Evolutionary conservation across 2,329 filamentous ascomycete genomes (phyloP).

Genomic region (Colletotrichum neosansevieriae): DNA sequence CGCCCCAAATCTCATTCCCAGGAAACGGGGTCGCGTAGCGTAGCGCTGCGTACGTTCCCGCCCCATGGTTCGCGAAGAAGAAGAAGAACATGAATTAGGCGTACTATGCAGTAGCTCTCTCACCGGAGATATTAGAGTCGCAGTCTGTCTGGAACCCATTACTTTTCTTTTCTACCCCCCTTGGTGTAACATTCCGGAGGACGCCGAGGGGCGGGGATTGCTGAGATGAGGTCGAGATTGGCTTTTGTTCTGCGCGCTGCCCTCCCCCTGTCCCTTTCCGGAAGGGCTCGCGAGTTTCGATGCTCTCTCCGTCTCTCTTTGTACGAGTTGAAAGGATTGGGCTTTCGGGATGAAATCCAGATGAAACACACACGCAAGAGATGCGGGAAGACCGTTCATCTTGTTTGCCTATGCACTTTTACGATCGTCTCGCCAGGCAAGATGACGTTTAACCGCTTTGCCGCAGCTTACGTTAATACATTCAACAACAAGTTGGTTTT

Average conservation of each 20-base stretch:
- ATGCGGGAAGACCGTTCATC: neutral
- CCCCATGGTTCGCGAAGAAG: neutral
- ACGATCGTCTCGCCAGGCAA: neutral
- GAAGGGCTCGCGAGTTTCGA: no score
- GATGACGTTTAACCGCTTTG: conserved; percentile 12
- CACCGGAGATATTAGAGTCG: conserved; percentile 8
- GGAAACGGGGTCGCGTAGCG: neutral
- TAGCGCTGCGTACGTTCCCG: neutral
- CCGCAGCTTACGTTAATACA: neutral
- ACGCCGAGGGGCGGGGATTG: conserved; percentile 15
- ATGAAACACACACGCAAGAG: neutral
- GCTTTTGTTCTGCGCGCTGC: conserved; percentile 6
- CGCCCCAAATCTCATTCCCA: neutral
- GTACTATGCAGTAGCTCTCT: neutral
- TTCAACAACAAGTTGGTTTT: neutral
- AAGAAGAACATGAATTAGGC: neutral
- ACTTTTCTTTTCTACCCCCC: neutral
- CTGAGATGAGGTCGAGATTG: conserved; percentile 31
- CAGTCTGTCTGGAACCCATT: conserved; percentile 12
- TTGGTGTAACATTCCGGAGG: conserved; percentile 25
- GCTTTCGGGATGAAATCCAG: neutral
- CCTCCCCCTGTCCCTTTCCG: neutral
- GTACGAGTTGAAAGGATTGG: neutral
- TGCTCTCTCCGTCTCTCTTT: neutral
- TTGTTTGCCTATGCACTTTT: neutral